Evolutionary conservation across 495 filamentous ascomycete species (phyloP), one percentile per base, ranked within the genome.

Genomic region (Penicillium pulvis): DNA sequence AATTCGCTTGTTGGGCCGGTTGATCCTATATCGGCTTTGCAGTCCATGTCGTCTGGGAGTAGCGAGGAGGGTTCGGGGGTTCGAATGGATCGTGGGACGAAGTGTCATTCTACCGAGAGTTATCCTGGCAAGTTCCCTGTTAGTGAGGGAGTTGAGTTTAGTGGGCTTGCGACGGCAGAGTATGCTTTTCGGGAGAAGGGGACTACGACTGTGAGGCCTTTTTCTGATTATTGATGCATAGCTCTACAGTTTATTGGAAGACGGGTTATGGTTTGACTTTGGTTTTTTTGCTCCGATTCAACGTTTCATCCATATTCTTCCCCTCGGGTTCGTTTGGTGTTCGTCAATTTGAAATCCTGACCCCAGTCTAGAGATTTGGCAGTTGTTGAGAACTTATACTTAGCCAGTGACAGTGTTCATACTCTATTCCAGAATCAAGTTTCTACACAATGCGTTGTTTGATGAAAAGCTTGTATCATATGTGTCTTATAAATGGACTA

Each of bases 121-220:
- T 76, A 67, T 54, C 74, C 72, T 1, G 72, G 72, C 3, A 55
- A 63, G 50, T 76, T 75, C 47, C 72, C 74, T 30, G 62, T 74
- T 4, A 75, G 74, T 42, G 72, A 74, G 53, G 60, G 63, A 1
- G 14, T 67, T 62, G 66, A 71, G 17, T 62, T 50, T 55, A 67
- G 64, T 52, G 58, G 56, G 8, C 54, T 74, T 57, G 72, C 69
- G 9, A 70, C 63, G 12, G 67, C 67, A 12, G 62, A 65, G 24
- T 57, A 59, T 45, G 52, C 55, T 24, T 57, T 73, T 35, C 60
- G 63, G 12, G 67, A 68, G 49, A 56, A 53, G 30, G 69, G 63
- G 14, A 66, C 63, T 39, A 73, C 69, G 33, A 63, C 65, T 52
- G 74, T 70, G 35, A 57, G 74, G 46, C 74, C 74, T 28, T 75